Percentiles rank a stretch among this genome's conserved stretches.
Conservation (phyloP, 495 filamentous ascomycete genomes). For the Gamarada debralockiae region DNA sequence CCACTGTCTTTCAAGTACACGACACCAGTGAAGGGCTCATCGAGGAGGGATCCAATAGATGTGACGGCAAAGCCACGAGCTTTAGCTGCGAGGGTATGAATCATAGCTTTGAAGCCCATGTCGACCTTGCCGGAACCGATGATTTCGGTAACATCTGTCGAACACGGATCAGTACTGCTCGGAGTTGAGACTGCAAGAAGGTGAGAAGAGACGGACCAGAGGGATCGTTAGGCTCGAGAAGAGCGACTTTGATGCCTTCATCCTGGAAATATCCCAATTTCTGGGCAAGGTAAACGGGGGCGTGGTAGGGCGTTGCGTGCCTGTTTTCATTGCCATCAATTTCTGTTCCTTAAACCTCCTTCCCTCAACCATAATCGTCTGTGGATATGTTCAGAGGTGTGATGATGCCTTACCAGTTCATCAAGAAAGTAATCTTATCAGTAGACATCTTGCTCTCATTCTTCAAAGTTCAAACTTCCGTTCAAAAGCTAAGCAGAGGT, state of each 20-base stretch:
- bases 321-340: constrained; percentile 31
- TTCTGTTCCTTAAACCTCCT: constrained; percentile 12
- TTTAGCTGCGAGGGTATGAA: constrained; percentile 63
- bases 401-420: constrained; percentile 64
- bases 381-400: too few relatives aligned
- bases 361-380: too few relatives aligned
- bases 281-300: constrained; percentile 66
- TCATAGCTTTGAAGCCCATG: constrained; percentile 75
- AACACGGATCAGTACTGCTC: neutral
- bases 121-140: constrained; percentile 68
- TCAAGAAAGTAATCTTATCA: constrained; percentile 72
- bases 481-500: constrained; percentile 19
- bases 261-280: constrained; percentile 66
- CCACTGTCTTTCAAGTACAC: constrained; percentile 66
- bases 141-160: constrained; percentile 66
- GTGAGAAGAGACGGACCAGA: constrained; percentile 32
- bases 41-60: constrained; percentile 64
- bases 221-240: constrained; percentile 69
- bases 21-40: constrained; percentile 70
- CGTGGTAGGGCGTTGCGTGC: constrained; percentile 73
- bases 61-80: constrained; percentile 65
- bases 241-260: constrained; percentile 65
- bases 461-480: too few relatives aligned
- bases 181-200: neutral
- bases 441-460: constrained; percentile 53